Percentiles rank a stretch among this genome's conserved stretches.
These are phyloP conservation scores for Metrosideros polymorpha DNA, from an alignment of 441 rosid genomes.

Conservation along the genomic window DNA sequence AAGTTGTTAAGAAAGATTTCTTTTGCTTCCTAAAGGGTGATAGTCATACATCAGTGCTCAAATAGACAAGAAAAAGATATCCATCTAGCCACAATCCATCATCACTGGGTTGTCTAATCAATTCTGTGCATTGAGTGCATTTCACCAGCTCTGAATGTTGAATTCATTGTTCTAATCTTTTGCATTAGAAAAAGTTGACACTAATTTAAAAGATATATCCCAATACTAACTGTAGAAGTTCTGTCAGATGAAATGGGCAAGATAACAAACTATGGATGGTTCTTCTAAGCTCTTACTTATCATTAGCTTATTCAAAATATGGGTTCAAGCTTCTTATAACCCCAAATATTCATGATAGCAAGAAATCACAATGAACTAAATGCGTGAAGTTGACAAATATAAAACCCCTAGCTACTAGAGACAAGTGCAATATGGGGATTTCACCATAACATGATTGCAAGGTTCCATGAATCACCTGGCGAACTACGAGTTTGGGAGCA, in stretches of 20 bases:
- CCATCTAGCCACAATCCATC: neutral
- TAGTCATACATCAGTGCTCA: neutral
- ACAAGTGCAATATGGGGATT: neutral
- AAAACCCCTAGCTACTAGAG: neutral
- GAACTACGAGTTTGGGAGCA: slow-evolving; percentile 80
- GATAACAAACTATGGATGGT: neutral
- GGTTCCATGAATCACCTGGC: slow-evolving; percentile 49
- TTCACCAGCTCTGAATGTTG: neutral
- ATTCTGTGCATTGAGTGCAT: neutral
- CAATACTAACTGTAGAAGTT: neutral
- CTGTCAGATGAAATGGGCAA: neutral
- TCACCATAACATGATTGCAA: neutral
- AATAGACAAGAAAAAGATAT: neutral
- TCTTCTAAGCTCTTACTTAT: neutral
- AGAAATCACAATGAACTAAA: neutral
- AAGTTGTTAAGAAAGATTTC: neutral
- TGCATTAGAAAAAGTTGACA: neutral
- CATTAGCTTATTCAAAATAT: neutral
- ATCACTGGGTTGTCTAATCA: neutral
- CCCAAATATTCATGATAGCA: neutral
- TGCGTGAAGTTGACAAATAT: neutral
- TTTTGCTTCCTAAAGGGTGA: neutral
- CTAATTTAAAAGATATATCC: neutral
- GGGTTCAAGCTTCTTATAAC: neutral
- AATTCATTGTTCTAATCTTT: neutral